These are phyloP conservation scores for Pyrus betulifolia DNA, from an alignment of 306 rosid species.

Conservation along the genomic window DNA sequence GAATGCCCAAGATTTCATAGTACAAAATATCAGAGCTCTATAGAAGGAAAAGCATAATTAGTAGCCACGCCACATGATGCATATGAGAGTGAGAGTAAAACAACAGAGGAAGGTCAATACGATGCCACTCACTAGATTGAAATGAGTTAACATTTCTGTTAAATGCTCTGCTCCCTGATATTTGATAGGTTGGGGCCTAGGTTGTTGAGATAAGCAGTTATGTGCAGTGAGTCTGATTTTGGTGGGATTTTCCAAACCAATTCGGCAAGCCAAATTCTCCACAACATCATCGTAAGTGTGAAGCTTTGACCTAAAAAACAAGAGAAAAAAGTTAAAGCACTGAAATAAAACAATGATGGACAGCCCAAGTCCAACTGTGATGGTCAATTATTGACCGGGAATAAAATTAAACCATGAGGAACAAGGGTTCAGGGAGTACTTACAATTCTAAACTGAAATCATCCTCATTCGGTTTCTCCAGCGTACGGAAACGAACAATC, in stretches of 20 bases:
- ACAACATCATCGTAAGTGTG: neutral
- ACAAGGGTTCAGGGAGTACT: neutral
- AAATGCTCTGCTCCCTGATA: neutral
- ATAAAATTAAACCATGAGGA: neutral
- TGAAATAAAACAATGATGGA: neutral
- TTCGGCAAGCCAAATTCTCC: neutral
- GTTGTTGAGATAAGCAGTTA: neutral
- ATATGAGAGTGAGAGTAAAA: neutral
- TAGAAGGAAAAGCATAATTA: slow-evolving; percentile 6
- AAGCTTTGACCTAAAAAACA: neutral
- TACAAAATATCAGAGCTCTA: slow-evolving; percentile 71
- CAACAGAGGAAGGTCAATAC: neutral
- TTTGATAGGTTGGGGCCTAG: neutral
- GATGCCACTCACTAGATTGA: neutral
- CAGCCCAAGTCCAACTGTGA: too few species aligned
- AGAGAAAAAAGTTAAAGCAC: neutral
- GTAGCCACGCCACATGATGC: neutral
- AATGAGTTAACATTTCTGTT: neutral
- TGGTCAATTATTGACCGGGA: neutral
- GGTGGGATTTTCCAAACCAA: neutral
- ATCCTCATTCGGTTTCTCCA: neutral
- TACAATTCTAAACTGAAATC: neutral
- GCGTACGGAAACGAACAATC: neutral
- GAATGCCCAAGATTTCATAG: slow-evolving; percentile 71
- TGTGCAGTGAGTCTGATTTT: neutral